Percentiles rank a stretch among this genome's conserved stretches.
phyloP scores from a whole-genome alignment of 2,329 filamentous ascomycete genomes.

The Trichoderma guizhouense region DNA sequence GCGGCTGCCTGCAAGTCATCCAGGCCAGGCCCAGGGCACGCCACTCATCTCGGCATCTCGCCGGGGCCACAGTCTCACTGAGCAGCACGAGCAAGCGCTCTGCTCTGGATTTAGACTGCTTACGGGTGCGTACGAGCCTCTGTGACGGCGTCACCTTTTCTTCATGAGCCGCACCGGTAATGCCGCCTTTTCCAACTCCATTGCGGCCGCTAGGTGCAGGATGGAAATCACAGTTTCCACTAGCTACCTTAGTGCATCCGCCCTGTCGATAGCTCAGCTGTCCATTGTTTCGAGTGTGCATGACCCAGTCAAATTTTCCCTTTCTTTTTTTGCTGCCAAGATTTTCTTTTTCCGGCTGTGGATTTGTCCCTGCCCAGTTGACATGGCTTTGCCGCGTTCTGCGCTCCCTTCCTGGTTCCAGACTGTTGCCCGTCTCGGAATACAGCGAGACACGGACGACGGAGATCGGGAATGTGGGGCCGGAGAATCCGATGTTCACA shows the following conservation, averaged over 20 bases:
- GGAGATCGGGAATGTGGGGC: slow-evolving; percentile 17
- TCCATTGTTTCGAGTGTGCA: slow-evolving; percentile 13
- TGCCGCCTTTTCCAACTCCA: slow-evolving; percentile 3
- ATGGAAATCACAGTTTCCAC: slow-evolving; percentile 10
- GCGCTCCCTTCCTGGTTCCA: slow-evolving; percentile 1
- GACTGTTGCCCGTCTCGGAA: slow-evolving; percentile 3
- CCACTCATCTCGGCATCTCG: slow-evolving; percentile 6
- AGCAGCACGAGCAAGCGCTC: neutral
- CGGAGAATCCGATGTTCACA: slow-evolving; percentile 14
- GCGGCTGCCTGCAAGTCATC: slow-evolving; percentile 19
- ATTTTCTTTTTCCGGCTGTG: neutral
- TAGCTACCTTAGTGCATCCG: slow-evolving; percentile 7
- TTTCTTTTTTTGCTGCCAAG: neutral
- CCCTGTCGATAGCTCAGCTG: slow-evolving; percentile 18
- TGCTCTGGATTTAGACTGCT: slow-evolving; percentile 1
- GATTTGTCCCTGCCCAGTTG: neutral
- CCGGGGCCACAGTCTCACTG: neutral
- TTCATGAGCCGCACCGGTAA: slow-evolving; percentile 1
- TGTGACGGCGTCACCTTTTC: neutral
- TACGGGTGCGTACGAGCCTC: neutral
- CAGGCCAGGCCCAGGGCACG: neutral
- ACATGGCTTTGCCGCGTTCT: slow-evolving; percentile 7
- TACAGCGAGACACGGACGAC: slow-evolving; percentile 1
- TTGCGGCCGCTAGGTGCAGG: slow-evolving; percentile 8
- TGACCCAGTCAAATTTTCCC: slow-evolving; percentile 4